Evolutionary conservation across 306 rosid genomes (phyloP).

Genomic region (Pueraria montana): DNA sequence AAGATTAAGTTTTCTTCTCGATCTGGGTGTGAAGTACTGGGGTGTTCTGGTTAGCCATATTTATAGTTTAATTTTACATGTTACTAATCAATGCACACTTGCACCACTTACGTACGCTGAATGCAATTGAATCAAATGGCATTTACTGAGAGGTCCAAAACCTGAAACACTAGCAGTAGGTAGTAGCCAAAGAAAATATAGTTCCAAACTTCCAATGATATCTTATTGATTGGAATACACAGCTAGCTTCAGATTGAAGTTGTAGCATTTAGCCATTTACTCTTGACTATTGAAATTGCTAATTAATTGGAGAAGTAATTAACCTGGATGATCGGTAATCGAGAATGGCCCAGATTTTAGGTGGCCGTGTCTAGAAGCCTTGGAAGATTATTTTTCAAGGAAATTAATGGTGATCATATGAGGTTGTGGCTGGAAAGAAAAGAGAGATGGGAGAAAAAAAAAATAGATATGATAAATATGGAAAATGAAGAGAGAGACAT

Average conservation of each 20-base stretch:
- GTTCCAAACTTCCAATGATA: too few species aligned
- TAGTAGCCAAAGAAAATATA: background rate
- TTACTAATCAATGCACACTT: background rate
- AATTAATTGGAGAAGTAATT: background rate
- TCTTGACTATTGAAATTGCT: background rate
- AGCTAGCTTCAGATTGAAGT: too few species aligned
- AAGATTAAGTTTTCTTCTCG: background rate
- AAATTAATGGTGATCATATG: too few species aligned
- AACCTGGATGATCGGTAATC: background rate
- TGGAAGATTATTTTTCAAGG: too few species aligned
- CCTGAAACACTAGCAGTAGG: background rate
- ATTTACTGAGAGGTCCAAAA: background rate
- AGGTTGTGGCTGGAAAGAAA: too few species aligned
- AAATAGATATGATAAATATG: too few species aligned
- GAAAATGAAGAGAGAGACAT: too few species aligned
- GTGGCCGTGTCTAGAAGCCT: too few species aligned
- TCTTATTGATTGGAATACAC: too few species aligned
- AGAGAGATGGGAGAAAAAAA: too few species aligned
- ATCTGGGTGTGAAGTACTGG: background rate
- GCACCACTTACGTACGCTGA: background rate
- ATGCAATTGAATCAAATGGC: slow-evolving; percentile 4
- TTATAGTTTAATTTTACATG: background rate
- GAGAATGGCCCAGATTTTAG: background rate
- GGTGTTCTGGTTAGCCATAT: background rate
- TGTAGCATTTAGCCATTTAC: too few species aligned